Conservation (phyloP, 768 basidiomycete genomes). For the Saitozyma sp. region DNA sequence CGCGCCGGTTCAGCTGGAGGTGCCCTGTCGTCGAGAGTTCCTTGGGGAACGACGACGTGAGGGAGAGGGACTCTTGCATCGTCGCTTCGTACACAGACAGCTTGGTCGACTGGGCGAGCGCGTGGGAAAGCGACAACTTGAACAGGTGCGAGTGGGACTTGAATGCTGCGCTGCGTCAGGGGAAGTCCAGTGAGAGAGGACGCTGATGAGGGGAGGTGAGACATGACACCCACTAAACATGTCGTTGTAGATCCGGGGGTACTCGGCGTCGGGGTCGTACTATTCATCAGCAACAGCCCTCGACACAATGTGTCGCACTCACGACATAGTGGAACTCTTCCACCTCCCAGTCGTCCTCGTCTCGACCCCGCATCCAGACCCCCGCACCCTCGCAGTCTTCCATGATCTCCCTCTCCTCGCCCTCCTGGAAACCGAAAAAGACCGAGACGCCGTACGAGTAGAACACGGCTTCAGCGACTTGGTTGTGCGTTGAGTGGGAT, state of each 20-base stretch:
- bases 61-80: slow-evolving; percentile 74
- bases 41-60: slow-evolving; percentile 77
- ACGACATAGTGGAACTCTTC: slow-evolving; percentile 90
- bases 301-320: slow-evolving; percentile 43
- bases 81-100: slow-evolving; percentile 81
- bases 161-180: slow-evolving; percentile 62
- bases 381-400: slow-evolving; percentile 79
- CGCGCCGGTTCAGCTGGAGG: slow-evolving; percentile 71
- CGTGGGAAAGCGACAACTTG: slow-evolving; percentile 87
- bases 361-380: slow-evolving; percentile 63
- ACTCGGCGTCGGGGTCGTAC: slow-evolving; percentile 80
- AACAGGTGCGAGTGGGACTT: slow-evolving; percentile 69
- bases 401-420: slow-evolving; percentile 75
- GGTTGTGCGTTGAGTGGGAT: slow-evolving; percentile 25
- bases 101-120: slow-evolving; percentile 89
- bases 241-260: slow-evolving; percentile 92
- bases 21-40: slow-evolving; percentile 77
- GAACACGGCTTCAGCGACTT: slow-evolving; percentile 55
- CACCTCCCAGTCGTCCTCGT: slow-evolving; percentile 79
- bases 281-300: slow-evolving; percentile 44
- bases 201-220: background rate
- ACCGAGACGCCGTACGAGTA: slow-evolving; percentile 78
- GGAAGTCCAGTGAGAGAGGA: background rate
- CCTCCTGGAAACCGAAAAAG: slow-evolving; percentile 81
- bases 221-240: slow-evolving; percentile 75